Base-by-base conservation (phyloP, 345 rosid genomes). In the Streptanthus diversifolius region DNA sequence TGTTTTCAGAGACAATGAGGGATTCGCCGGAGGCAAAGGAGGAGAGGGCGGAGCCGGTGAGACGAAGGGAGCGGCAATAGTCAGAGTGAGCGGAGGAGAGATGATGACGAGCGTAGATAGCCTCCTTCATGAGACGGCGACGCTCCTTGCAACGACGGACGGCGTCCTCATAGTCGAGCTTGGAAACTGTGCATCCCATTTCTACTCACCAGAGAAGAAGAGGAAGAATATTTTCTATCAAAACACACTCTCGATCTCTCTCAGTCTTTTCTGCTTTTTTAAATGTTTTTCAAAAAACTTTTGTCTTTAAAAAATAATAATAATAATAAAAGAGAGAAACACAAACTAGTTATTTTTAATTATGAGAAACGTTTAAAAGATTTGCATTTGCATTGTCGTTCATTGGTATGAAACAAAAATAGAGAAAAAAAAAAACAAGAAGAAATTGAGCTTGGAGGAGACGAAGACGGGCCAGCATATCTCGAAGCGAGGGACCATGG, bases 61-160 rank as follows among this genome's bases (percentile, higher is more conserved):
- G 59, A 30, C 93, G 93, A 57, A 93, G 93, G 37, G 90, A 85
- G 22, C 90, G 90, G 82, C 90, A 88, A 78, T 93, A 93, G 63
- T 93, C 98, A 65, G 96, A 84, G 77, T 90, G 97, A 43, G 98
- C 96, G 2, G 89, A 84, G 25, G 96, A 93, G 12, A 90, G 76
- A 63, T 80, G 88, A 81, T 90, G 96, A 43, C 96, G 93, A 25
- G 98, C 89, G 71, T 54, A 73, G 55, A 93, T 93, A 47, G 93
- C 92, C 37, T 87, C 90, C 59, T 93, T 90, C 85, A 93, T 90
- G 10, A 93, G 80, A 80, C 92, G 96, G 72, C 98, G 89, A 15
- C 97, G 91, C 41, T 93, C 97, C 83, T 93, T 93, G 87, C 98
- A 93, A 59, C 92, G 87, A 76, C 96, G 79, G 7, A 93, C 98